Base-by-base conservation (phyloP, 2,329 filamentous ascomycete species). In the Tympanopsis confertula region DNA sequence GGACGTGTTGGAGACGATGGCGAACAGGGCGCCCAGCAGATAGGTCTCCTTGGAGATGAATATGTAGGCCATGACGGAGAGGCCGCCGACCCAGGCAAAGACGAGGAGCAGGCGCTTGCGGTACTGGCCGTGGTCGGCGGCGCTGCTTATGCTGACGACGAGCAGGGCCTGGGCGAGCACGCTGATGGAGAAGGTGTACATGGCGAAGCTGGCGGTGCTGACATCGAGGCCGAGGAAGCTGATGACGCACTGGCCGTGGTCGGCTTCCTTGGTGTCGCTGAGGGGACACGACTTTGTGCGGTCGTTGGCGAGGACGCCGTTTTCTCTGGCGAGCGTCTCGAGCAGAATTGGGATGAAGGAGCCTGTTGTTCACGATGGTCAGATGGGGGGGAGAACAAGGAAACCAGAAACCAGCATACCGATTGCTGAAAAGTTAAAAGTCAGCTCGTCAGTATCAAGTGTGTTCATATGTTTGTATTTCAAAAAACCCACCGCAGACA, bases 131-230 rank as follows among this genome's bases (percentile, higher is more conserved):
- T 96, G 89, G 56, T 98, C 91, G 41, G 91, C 91, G 5, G 89
- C 89, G 39, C 86, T 91, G 52, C 87, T 94, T 68, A 98, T 94
- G 53, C 87, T 94, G 45, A 98, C 86, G 33, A 98, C 93, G 20
- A 96, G 64, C 19, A 96, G 61, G 2, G 88, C 84, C 56, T 98
- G 91, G 10, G 95, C 58, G 17, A 95, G 60, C 2, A 98, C 91
- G 54, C 86, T 94, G 51, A 93, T 67, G 41, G 87, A 94, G 59
- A 98, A 96, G 2, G 87, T 95, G 61, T 96, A 96, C 86, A 96
- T 94, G 55, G 87, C 89, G 57, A 96, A 95, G 57, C 85, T 93
- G 26, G 89, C 88, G 1, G 89, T 95, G 59, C 96, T 96, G 62
- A 98, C 81, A 51, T 94, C 81, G 42, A 83, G 58, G 5, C 89